Evolutionary conservation across 257 asterid genomes (phyloP).

Genomic region (Gardenia jasminoides): DNA sequence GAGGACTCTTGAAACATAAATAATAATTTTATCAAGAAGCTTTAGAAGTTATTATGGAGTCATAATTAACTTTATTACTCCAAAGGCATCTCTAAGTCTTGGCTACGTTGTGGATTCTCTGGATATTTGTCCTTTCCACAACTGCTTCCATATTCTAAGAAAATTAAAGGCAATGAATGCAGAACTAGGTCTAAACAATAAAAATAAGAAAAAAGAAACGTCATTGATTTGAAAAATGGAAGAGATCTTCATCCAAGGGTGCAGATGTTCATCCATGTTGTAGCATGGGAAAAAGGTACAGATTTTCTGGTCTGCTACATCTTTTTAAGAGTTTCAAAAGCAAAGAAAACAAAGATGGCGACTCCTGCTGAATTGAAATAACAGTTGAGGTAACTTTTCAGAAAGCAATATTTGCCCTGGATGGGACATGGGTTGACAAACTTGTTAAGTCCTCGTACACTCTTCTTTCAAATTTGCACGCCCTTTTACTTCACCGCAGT

Average conservation of each 20-base stretch:
- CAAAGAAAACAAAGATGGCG: neutral
- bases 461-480: neutral
- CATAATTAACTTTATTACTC: neutral
- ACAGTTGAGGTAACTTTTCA: neutral
- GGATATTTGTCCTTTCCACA: neutral
- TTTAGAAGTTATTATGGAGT: neutral
- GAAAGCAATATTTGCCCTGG: constrained; percentile 7
- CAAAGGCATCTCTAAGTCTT: neutral
- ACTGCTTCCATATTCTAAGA: neutral
- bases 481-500: neutral
- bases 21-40: neutral
- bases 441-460: neutral
- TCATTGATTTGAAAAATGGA: neutral
- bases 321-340: neutral
- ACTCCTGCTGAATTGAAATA: neutral
- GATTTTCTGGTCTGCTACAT: neutral
- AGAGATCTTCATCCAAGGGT: neutral
- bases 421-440: constrained; percentile 1
- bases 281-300: neutral
- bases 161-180: neutral
- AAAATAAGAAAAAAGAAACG: neutral
- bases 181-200: neutral
- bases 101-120: neutral
- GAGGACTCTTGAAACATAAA: neutral
- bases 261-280: neutral